Evolutionary conservation across 108 stramenopile species (phyloP), one percentile per base, ranked within the genome.

Genomic region (Nannochloropsis gaditana): DNA sequence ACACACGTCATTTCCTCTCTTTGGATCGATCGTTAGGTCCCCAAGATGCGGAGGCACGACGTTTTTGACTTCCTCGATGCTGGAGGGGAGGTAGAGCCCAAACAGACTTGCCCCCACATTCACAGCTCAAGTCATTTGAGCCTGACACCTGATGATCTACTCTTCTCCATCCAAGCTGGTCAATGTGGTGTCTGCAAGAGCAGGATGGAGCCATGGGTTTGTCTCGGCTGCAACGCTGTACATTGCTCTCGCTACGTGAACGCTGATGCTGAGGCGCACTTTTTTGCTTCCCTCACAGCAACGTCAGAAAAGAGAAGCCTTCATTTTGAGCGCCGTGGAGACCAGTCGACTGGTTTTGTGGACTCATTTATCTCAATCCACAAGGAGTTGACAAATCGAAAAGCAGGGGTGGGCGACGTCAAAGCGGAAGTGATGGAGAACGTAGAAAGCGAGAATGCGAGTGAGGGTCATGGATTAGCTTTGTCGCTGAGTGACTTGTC

Each of bases 401-500:
- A 73, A n/a, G 59, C 59, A n/a, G 59, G 2, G 59, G 59, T 8
- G 59, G 6, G n/a, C 4, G 59, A n/a, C 59, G 59, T 15, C 59
- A n/a, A 15, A 6, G n/a, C 8, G 19, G 19, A n/a, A 73, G n/a
- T n/a, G 59, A n/a, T 73, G 59, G 59, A 73, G 59, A n/a, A n/a
- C 15, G 59, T 31, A n/a, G 4, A 4, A 73, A 73, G 59, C 19
- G 19, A 73, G 59, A n/a, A 2, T 1, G 59, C 15, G n/a, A n/a
- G 59, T n/a, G n/a, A 73, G 8, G 59, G 59, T 15, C 59, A 73
- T 8, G 59, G 59, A 0, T n/a, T 73, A n/a, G 59, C n/a, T 15
- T 73, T 73, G 59, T 73, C 59, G 59, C n/a, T 73, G 59, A 73
- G 59, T n/a, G 59, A 73, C 59, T 73, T 73, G 59, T 73, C 59